A percentile compares a stretch with the other conserved stretches of the same genome.
Evolutionary conservation across 2,329 filamentous ascomycete species (phyloP).

Genomic region (Cladosporium sp.): DNA sequence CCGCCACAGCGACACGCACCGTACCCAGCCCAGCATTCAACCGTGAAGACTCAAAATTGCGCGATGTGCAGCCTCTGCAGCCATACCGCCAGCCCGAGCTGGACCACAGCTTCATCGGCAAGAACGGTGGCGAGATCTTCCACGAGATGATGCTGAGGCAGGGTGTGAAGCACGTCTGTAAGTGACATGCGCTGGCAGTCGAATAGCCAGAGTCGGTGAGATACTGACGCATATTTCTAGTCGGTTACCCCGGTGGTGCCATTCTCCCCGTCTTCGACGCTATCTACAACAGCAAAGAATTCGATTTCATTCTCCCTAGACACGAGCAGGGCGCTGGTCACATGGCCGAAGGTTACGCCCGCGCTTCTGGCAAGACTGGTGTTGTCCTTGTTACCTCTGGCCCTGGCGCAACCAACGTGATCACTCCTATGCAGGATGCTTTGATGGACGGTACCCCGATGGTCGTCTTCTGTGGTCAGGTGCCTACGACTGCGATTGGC

Average conservation of each 20-base stretch:
- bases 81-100: slow-evolving; percentile 46
- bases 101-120: slow-evolving; percentile 73
- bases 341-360: slow-evolving; percentile 96
- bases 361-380: slow-evolving; percentile 87
- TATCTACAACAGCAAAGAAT: slow-evolving; percentile 96
- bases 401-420: slow-evolving; percentile 91
- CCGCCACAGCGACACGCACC: slow-evolving; percentile 35
- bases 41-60: slow-evolving; percentile 34
- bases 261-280: slow-evolving; percentile 98
- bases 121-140: slow-evolving; percentile 93
- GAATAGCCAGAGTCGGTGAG: not conserved
- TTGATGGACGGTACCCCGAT: slow-evolving; percentile 92
- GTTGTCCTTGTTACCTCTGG: slow-evolving; percentile 96
- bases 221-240: slow-evolving; percentile 28
- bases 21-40: slow-evolving; percentile 48
- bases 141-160: slow-evolving; percentile 98
- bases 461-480: slow-evolving; percentile 94
- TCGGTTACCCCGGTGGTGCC: slow-evolving; percentile 82
- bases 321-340: slow-evolving; percentile 98
- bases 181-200: slow-evolving; percentile 38
- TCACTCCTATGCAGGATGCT: slow-evolving; percentile 95
- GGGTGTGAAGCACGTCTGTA: slow-evolving; percentile 89
- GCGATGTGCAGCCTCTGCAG: slow-evolving; percentile 43
- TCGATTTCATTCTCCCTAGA: slow-evolving; percentile 90
- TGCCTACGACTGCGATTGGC: slow-evolving; percentile 82